A percentile compares a stretch with the other conserved stretches of the same genome.
Conservation (phyloP, 1,284 basidiomycete genomes). For the Taiwanofungus camphoratus region DNA sequence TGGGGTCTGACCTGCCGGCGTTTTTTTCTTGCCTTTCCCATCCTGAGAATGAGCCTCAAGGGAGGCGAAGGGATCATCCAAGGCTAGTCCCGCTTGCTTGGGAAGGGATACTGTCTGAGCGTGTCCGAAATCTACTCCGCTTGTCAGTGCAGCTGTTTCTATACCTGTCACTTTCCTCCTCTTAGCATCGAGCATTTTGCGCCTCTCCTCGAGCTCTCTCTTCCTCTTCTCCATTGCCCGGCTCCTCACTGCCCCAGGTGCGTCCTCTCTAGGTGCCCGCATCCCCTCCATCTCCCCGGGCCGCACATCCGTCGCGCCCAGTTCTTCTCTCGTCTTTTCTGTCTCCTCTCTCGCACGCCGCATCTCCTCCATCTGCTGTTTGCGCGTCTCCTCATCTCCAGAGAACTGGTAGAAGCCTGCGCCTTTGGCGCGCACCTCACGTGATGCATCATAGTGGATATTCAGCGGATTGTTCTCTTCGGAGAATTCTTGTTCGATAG, state of each 20-base stretch:
- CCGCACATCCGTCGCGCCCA: conserved; percentile 50
- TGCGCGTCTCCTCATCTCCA: conserved; percentile 69
- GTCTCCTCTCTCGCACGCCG: conserved; percentile 68
- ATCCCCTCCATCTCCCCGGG: conserved; percentile 68
- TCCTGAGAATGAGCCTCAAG: conserved; percentile 36
- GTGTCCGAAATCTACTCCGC: neutral
- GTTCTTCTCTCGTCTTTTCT: conserved; percentile 51
- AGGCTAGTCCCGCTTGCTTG: conserved; percentile 1
- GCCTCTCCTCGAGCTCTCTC: conserved; percentile 71
- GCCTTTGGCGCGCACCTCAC: conserved; percentile 82
- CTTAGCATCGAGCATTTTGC: conserved; percentile 75
- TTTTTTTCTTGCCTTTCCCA: conserved; percentile 24
- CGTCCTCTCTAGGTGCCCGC: conserved; percentile 32
- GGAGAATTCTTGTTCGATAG: conserved; percentile 68
- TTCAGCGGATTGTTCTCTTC: conserved; percentile 73
- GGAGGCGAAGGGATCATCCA: conserved; percentile 43
- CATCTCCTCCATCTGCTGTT: conserved; percentile 76
- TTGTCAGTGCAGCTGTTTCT: conserved; percentile 2
- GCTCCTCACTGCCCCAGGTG: conserved; percentile 32
- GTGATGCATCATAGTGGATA: conserved; percentile 77
- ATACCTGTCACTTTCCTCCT: conserved; percentile 51
- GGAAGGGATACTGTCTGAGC: conserved; percentile 2
- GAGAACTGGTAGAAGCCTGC: conserved; percentile 91
- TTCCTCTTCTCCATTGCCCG: conserved; percentile 77
- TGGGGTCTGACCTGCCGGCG: conserved; percentile 9